Evolutionary conservation across 331 rosid species (phyloP).

Genomic region (Prunus yedoensis): DNA sequence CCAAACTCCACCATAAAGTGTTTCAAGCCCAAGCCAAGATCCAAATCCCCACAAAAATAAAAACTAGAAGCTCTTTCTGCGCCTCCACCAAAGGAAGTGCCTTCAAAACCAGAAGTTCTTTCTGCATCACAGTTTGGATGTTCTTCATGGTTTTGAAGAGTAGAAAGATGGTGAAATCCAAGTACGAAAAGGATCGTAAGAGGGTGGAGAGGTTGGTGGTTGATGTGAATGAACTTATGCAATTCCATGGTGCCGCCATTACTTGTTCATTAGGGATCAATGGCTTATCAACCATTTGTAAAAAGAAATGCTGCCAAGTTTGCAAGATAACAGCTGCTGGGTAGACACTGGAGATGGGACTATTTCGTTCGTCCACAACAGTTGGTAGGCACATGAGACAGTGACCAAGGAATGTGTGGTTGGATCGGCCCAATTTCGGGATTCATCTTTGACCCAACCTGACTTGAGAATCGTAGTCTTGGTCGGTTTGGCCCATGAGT

Average conservation of each 20-base stretch:
- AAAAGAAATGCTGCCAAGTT: slow-evolving; percentile 14
- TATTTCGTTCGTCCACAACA: slow-evolving; percentile 1
- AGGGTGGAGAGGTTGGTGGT: slow-evolving; percentile 7
- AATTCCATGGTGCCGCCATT: slow-evolving; percentile 19
- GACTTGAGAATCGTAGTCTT: too few relatives aligned
- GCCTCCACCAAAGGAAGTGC: not conserved
- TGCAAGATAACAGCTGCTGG: slow-evolving; percentile 10
- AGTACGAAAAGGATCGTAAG: not conserved
- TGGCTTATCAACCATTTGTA: slow-evolving; percentile 1
- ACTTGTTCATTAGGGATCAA: slow-evolving; percentile 19
- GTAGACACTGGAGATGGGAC: not conserved
- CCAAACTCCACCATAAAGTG: too few relatives aligned
- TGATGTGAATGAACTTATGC: slow-evolving; percentile 23
- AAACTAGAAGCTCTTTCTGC: not conserved
- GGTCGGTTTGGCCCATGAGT: too few relatives aligned
- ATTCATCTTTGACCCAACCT: too few relatives aligned
- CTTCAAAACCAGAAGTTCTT: slow-evolving; percentile 19
- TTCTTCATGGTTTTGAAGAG: slow-evolving; percentile 10
- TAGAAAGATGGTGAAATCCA: slow-evolving; percentile 8
- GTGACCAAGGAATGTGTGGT: not conserved
- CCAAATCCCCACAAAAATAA: not conserved
- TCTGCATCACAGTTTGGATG: slow-evolving; percentile 13
- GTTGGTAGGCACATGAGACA: slow-evolving; percentile 27
- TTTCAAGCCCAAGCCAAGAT: not conserved
- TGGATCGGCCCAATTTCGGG: too few relatives aligned